phyloP scores from a whole-genome alignment of 257 asterid species.

The Nicotiana sylvestris region DNA sequence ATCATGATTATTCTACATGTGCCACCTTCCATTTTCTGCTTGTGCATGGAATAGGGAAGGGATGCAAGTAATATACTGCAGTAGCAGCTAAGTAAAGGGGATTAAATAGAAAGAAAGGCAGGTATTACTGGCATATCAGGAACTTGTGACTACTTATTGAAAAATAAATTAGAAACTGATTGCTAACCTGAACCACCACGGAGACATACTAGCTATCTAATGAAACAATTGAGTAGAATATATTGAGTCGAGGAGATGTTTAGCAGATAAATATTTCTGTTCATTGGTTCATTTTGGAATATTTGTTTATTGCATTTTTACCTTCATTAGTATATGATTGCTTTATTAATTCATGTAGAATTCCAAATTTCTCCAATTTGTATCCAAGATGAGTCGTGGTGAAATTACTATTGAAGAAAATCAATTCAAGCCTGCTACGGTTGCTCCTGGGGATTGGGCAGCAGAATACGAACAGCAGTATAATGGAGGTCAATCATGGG shows the following conservation, averaged over 20 bases:
- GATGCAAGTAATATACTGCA: too few species aligned
- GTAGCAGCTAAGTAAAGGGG: too few species aligned
- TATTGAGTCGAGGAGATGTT: constrained; percentile 3
- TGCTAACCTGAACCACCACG: constrained; percentile 4
- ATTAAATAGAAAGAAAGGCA: too few species aligned
- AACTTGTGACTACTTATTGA: neutral
- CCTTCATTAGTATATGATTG: neutral
- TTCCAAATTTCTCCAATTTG: constrained; percentile 93
- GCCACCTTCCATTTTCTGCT: neutral
- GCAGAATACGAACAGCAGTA: constrained; percentile 81
- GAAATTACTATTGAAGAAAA: constrained; percentile 88
- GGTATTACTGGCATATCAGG: neutral
- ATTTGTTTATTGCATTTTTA: neutral
- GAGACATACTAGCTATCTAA: neutral
- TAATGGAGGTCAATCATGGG: constrained; percentile 84
- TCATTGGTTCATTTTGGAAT: neutral
- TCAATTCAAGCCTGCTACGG: constrained; percentile 71
- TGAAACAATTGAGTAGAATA: neutral
- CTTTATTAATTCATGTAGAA: constrained; percentile 43
- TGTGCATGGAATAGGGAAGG: neutral
- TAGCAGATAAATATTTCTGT: constrained; percentile 8
- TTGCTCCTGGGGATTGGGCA: constrained; percentile 91
- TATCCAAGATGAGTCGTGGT: constrained; percentile 99
- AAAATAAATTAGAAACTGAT: neutral
- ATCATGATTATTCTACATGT: neutral